Conservation (phyloP, 305 asterid species). For the Fraxinus angustifolia region DNA sequence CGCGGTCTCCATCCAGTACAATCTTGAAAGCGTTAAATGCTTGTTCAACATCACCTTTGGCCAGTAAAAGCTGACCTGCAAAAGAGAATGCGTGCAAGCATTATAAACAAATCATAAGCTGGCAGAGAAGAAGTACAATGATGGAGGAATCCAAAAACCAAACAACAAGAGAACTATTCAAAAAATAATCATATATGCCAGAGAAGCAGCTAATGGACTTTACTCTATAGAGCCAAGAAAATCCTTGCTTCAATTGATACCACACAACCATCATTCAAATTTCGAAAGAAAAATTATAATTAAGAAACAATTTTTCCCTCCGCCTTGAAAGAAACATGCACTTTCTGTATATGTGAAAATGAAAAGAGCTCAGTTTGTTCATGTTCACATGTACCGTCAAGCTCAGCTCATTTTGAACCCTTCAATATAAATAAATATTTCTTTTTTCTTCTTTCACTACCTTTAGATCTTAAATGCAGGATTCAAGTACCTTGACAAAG, state of each 20-base stretch:
- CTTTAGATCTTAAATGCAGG: conserved; percentile 1
- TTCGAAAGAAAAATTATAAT: not conserved
- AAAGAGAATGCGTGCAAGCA: conserved; percentile 24
- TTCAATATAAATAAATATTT: not conserved
- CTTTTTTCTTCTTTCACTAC: not conserved
- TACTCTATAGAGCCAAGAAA: conserved; percentile 18
- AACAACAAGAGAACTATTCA: conserved; percentile 2
- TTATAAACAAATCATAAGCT: conserved; percentile 15
- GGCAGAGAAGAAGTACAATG: conserved; percentile 7
- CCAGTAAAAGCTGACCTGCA: conserved; percentile 93
- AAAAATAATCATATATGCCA: not conserved
- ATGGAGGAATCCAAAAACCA: conserved; percentile 18
- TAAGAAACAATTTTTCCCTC: not conserved
- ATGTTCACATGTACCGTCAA: not conserved
- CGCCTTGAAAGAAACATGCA: not conserved
- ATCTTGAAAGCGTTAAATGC: conserved; percentile 92
- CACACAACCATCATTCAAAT: not conserved
- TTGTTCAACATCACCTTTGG: conserved; percentile 91
- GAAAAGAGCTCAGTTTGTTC: not conserved
- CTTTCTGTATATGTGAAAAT: not conserved
- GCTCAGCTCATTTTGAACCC: not conserved
- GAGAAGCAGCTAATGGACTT: not conserved
- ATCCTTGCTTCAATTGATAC: not conserved
- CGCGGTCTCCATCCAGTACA: conserved; percentile 86
- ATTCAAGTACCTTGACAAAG: conserved; percentile 9